Base-by-base conservation (phyloP, 2,329 filamentous ascomycete genomes). In the Basipetospora chlamydospora region DNA sequence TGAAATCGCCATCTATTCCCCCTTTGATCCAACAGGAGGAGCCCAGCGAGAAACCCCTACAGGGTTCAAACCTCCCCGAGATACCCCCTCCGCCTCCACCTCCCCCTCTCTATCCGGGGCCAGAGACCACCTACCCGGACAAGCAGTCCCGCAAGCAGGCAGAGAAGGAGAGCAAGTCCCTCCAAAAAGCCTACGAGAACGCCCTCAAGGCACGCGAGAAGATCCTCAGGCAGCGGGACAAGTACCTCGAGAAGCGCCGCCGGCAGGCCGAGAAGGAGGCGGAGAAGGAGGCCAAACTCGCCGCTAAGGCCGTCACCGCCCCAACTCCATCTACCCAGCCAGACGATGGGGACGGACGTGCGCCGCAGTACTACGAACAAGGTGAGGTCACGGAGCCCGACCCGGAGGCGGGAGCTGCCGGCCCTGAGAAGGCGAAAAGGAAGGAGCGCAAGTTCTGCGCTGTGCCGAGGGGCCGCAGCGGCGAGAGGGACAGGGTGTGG, bases 381-480 rank as follows among this genome's bases (percentile, higher is more conserved):
- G n/a, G n/a, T n/a, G n/a, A n/a, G n/a, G n/a, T n/a, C n/a, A n/a
- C n/a, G n/a, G n/a, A n/a, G n/a, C n/a, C n/a, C n/a, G n/a, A n/a
- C n/a, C n/a, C n/a, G n/a, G n/a, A n/a, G n/a, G n/a, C n/a, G n/a
- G n/a, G n/a, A n/a, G n/a, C n/a, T n/a, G n/a, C n/a, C n/a, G n/a
- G n/a, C n/a, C n/a, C n/a, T n/a, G 38, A 49, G 12, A 23, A 45
- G 18, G 56, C 57, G 41, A 49, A 53, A 11, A 58, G 56, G 46
- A 78, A 77, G 46, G 66, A 80, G 35, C 70, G 73, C 40, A 88
- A 82, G 49, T 94, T 95, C 54, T 90, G 85, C 57, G 74, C 77
- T 46, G 57, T 88, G 3, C 84, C 80, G 0, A 56, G 63, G 15
- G 63, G 62, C 39, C 58, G 54, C 9, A 52, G 64, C 36, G 75